Evolutionary conservation across 371 early-diverging fungal genomes (phyloP).

Genomic region (Blastocladiella emersonii): DNA sequence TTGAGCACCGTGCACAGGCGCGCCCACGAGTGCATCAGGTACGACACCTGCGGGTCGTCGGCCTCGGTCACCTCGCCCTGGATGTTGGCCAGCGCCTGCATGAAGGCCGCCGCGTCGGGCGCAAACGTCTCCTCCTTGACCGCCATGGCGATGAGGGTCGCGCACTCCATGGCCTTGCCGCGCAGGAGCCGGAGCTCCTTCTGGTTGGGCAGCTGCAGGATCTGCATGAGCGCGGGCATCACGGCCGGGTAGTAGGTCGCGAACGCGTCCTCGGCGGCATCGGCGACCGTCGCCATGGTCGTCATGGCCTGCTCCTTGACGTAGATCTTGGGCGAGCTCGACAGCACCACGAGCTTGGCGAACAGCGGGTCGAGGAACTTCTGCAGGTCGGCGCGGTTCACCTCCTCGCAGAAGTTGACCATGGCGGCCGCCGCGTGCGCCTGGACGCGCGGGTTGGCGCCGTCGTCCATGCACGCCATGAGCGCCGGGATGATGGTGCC

Average conservation of each 20-base stretch:
- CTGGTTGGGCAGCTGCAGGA: slow-evolving; percentile 62
- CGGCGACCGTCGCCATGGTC: slow-evolving; percentile 93
- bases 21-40: slow-evolving; percentile 89
- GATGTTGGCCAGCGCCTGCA: slow-evolving; percentile 59
- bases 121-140: slow-evolving; percentile 79
- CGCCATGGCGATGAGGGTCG: slow-evolving; percentile 69
- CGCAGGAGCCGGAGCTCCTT: slow-evolving; percentile 68
- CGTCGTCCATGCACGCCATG: slow-evolving; percentile 78
- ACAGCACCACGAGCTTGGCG: slow-evolving; percentile 61
- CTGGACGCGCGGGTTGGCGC: slow-evolving; percentile 60
- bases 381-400: slow-evolving; percentile 54
- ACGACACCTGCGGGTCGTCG: slow-evolving; percentile 83
- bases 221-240: slow-evolving; percentile 81
- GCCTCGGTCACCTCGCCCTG: slow-evolving; percentile 65
- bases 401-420: slow-evolving; percentile 88
- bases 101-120: slow-evolving; percentile 58
- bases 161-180: slow-evolving; percentile 92
- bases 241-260: slow-evolving; percentile 75
- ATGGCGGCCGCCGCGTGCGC: slow-evolving; percentile 92
- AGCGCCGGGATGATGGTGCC: slow-evolving; percentile 56
- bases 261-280: slow-evolving; percentile 77
- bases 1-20: slow-evolving; percentile 89
- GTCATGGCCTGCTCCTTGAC: slow-evolving; percentile 96
- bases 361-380: slow-evolving; percentile 82
- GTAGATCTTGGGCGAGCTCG: slow-evolving; percentile 59